Evolutionary conservation across 2,329 filamentous ascomycete genomes (phyloP), one percentile per base, ranked within the genome.

Genomic region (Verticillium zaregamsianum): DNA sequence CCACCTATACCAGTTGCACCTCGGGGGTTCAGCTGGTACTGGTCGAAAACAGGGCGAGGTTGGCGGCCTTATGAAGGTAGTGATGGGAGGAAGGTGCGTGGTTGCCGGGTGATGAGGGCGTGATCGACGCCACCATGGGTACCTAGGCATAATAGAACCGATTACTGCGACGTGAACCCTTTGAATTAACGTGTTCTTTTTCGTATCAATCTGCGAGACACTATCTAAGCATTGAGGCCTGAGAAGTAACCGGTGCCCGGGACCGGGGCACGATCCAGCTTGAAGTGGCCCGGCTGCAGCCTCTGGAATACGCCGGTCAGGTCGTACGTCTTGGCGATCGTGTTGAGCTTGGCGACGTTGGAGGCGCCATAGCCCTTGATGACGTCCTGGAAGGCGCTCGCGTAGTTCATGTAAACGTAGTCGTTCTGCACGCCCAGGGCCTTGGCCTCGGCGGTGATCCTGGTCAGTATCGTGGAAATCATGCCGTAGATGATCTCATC

Each of bases 391-490:
- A 68, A 71, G 37, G 66, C 61, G 31, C 71, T 70, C 2, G 77
- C 78, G 63, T 82, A 80, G 67, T 82, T 81, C 65, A 81, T 73
- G 65, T 80, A 81, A 20, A 68, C 35, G 37, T 66, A 72, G 15
- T 67, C 66, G 31, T 60, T 65, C n/a, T 63, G 33, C 2, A 57
- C 17, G 5, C 65, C 69, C 5, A 57, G 60, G 35, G 28, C 35
- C 58, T 63, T 55, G 20, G 63, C 59, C 7, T 59, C 61, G 54
- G 25, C 31, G 20, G 31, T 55, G 25, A 55, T 32, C n/a, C 25
- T 15, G 20, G 25, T 20, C 25, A 55, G 25, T 14, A 55, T 14
- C 17, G 25, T 55, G 1, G 59, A 60, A 39, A 65, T 61, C 28
- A 62, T 58, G 3, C 65, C 65, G 20, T 66, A 61, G 40, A 70